Evolutionary conservation across 1,284 basidiomycete species (phyloP), one percentile per base, ranked within the genome.

Genomic region (Rhodotorula mucilaginosa): DNA sequence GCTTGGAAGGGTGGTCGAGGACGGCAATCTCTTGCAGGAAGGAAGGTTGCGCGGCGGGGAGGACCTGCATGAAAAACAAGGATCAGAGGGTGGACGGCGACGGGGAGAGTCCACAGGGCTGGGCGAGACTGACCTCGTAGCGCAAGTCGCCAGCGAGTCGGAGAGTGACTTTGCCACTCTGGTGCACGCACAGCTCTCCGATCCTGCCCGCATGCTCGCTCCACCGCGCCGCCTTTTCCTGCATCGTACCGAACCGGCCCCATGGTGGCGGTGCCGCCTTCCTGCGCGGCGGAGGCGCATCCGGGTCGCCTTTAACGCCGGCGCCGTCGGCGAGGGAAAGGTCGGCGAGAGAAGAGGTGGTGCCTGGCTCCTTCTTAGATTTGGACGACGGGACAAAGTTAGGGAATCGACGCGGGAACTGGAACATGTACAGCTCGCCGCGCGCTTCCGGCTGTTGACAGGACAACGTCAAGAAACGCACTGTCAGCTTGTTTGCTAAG

Each of bases 381-480:
- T 39, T 31, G 29, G 44, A 3, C 7, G 57, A n/a, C 54, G 59
- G 69, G 51, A 66, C 64, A 23, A 74, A 62, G 18, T 58, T 56
- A n/a, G 78, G 78, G 68, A 79, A 79, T n/a, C 69, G 65, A 51
- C 78, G 74, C 12, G 78, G 78, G 70, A 78, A 79, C 48, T 79
- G 78, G 65, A 79, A 76, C 65, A 79, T 70, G 72, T 78, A 78
- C 34, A 79, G 68, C 51, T 73, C 74, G 58, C 77, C 77, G 26
- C 67, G 71, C 19, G 68, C 54, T 26, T 68, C 61, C 48, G 69
- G 63, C 70, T 73, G 67, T 59, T 13, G 7, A 67, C 65, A 51
- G 26, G 58, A 21, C 16, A 66, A 61, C n/a, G 47, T n/a, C 44
- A 47, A 31, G 26, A 64, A 29, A 12, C 18, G 31, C 7, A 46